Evolutionary conservation across 1,284 basidiomycete genomes (phyloP), one percentile per base, ranked within the genome.

Genomic region (Singerocomus inundabilis): DNA sequence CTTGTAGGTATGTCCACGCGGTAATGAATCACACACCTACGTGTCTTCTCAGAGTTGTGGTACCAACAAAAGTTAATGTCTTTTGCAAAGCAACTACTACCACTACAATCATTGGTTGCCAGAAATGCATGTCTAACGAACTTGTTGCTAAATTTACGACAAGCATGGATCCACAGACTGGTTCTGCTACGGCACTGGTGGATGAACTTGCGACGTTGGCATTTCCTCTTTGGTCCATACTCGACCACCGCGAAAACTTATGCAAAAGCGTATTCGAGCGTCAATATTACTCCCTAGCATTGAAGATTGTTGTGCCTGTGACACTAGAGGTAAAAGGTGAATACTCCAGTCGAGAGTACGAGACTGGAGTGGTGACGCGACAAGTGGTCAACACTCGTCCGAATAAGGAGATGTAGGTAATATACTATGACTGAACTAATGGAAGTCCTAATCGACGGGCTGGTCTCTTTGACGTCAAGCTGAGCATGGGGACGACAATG

Each of bases 111-210:
- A 65, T 70, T 1, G 44, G 54, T 21, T 85, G 84, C 66, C 76
- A 88, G 61, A 77, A 82, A 57, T 88, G 86, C 71, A 76, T 83
- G 73, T 82, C 84, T 61, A 64, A 66, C 39, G 65, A 70, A 48
- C 67, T 86, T 32, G 76, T 88, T 57, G 57, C 61, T 7, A 67
- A 66, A 31, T 82, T 85, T 62, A 63, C 70, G 47, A 70, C 64
- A 16, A 70, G 73, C 42, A 70, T 74, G 24, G 80, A 84, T 62
- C 65, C 70, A 28, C 71, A 72, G 16, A 77, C 76, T 6, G 85
- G 85, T n/a, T 80, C 79, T 18, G 74, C 77, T 45, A 59, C 73
- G 13, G 70, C 81, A 15, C 66, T 88, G 28, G 61, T 60, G 33
- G 81, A 84, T 82, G 48, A 51, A 73, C 12, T 36, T 31, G 34